These are phyloP conservation scores for Pythium sukuiense DNA, from an alignment of 352 stramenopile genomes.

Conservation along the genomic window DNA sequence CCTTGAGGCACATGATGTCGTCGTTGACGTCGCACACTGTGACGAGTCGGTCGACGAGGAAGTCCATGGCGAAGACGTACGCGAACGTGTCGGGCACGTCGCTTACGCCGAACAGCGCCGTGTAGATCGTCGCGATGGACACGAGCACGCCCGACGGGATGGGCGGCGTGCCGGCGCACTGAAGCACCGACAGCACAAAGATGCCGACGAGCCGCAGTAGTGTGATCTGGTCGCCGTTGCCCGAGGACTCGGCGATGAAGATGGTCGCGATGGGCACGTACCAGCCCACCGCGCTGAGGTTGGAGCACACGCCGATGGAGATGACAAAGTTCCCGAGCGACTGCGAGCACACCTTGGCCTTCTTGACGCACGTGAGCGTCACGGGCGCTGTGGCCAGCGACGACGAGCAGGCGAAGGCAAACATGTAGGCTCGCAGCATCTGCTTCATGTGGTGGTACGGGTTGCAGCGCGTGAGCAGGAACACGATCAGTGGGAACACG, in stretches of 20 bases:
- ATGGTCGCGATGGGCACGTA: slow-evolving; percentile 67
- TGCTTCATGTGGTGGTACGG: slow-evolving; percentile 73
- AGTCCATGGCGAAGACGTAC: slow-evolving; percentile 67
- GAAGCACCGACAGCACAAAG: slow-evolving; percentile 61
- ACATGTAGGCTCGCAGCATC: slow-evolving; percentile 70
- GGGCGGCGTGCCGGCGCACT: slow-evolving; percentile 49
- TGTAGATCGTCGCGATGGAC: slow-evolving; percentile 68
- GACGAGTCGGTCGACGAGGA: slow-evolving; percentile 62
- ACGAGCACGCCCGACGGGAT: slow-evolving; percentile 57
- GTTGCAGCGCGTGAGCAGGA: slow-evolving; percentile 64
- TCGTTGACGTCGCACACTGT: slow-evolving; percentile 80
- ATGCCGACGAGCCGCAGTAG: slow-evolving; percentile 51
- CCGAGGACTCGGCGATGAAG: slow-evolving; percentile 66
- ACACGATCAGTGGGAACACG: slow-evolving; percentile 63
- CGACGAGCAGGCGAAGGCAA: slow-evolving; percentile 66
- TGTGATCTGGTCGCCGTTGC: slow-evolving; percentile 55
- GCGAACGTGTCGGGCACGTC: slow-evolving; percentile 56
- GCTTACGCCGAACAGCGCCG: slow-evolving; percentile 55
- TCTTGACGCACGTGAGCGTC: slow-evolving; percentile 64
- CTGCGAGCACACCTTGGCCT: slow-evolving; percentile 63
- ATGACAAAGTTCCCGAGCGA: slow-evolving; percentile 78
- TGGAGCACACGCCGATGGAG: slow-evolving; percentile 67
- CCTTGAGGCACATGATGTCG: slow-evolving; percentile 77
- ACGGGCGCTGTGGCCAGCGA: slow-evolving; percentile 70
- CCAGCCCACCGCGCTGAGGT: slow-evolving; percentile 57